These are phyloP conservation scores for Zhuliangozyma blackwelliae DNA, from an alignment of 1,139 yeast genomes.

Conservation along the genomic window DNA sequence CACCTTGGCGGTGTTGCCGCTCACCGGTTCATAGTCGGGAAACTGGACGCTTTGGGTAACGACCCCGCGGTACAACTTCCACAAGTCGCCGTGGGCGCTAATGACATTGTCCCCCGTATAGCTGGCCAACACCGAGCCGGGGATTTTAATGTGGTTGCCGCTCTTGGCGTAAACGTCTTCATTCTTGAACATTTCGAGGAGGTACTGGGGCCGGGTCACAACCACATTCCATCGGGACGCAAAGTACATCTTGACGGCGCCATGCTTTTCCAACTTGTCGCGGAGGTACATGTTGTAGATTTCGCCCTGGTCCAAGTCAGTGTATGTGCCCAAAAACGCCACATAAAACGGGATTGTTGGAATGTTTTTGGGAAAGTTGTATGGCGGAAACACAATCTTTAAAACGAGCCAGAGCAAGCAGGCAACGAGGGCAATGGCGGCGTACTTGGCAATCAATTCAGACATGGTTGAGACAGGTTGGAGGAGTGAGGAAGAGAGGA, in stretches of 20 bases:
- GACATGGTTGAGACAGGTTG: constrained; percentile 4
- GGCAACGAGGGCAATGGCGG: constrained; percentile 2
- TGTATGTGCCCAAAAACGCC: constrained; percentile 44
- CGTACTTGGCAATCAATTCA: constrained; percentile 7
- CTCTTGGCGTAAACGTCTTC: constrained; percentile 52
- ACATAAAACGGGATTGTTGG: constrained; percentile 65
- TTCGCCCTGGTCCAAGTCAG: constrained; percentile 46
- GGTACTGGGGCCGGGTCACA: constrained; percentile 45
- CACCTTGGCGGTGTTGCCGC: constrained; percentile 28
- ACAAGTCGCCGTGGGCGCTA: constrained; percentile 53
- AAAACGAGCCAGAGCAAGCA: constrained; percentile 9
- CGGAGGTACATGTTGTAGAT: constrained; percentile 40
- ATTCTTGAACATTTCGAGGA: constrained; percentile 45
- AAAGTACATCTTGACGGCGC: constrained; percentile 59
- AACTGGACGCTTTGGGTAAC: constrained; percentile 50
- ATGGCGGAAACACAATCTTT: constrained; percentile 25
- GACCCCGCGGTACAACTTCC: constrained; percentile 47
- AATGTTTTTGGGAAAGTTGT: constrained; percentile 35
- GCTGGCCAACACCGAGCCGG: constrained; percentile 49
- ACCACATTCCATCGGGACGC: constrained; percentile 63
- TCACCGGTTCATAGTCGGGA: constrained; percentile 37
- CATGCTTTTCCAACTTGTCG: constrained; percentile 41
- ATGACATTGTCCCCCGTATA: constrained; percentile 64
- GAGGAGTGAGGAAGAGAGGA: not conserved
- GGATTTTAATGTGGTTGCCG: constrained; percentile 59